A percentile compares a stretch with the other conserved stretches of the same genome.
Conservation (phyloP, 2,329 filamentous ascomycete genomes). For the Cercospora brassicicola region DNA sequence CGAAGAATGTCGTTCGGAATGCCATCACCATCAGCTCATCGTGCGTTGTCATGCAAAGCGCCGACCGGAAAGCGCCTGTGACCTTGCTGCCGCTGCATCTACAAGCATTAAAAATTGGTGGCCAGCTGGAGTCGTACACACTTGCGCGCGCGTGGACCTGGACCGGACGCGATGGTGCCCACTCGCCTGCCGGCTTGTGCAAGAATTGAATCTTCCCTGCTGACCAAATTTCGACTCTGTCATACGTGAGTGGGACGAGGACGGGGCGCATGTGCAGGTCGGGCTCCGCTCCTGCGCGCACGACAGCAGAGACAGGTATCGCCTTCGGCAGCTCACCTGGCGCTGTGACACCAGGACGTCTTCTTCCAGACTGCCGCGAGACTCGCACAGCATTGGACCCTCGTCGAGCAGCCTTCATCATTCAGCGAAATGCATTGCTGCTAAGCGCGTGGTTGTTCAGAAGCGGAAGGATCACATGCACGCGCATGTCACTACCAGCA, state of each 20-base stretch:
- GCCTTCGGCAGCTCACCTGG: background rate
- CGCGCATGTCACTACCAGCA: slow-evolving; percentile 10
- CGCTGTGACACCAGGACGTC: slow-evolving; percentile 5
- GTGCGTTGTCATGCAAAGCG: background rate
- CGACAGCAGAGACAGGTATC: slow-evolving; percentile 1
- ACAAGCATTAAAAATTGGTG: background rate
- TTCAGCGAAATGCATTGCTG: background rate
- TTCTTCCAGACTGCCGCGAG: slow-evolving; percentile 13
- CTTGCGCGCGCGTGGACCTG: background rate
- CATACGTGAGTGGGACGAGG: slow-evolving; percentile 4
- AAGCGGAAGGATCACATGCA: slow-evolving; percentile 13
- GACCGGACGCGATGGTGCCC: background rate
- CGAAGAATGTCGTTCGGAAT: background rate
- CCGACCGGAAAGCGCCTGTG: background rate
- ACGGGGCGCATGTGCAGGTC: background rate
- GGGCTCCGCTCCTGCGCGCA: slow-evolving; percentile 2
- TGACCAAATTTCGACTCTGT: slow-evolving; percentile 6
- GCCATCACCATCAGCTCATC: slow-evolving; percentile 4
- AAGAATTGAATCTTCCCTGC: slow-evolving; percentile 10
- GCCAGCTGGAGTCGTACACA: background rate
- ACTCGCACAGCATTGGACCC: slow-evolving; percentile 7
- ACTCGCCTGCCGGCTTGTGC: background rate
- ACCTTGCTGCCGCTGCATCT: background rate
- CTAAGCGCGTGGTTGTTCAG: slow-evolving; percentile 12
- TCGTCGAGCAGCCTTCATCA: background rate